Evolutionary conservation across 2,329 filamentous ascomycete species (phyloP), one percentile per base, ranked within the genome.

Genomic region (Arthroderma sp.): DNA sequence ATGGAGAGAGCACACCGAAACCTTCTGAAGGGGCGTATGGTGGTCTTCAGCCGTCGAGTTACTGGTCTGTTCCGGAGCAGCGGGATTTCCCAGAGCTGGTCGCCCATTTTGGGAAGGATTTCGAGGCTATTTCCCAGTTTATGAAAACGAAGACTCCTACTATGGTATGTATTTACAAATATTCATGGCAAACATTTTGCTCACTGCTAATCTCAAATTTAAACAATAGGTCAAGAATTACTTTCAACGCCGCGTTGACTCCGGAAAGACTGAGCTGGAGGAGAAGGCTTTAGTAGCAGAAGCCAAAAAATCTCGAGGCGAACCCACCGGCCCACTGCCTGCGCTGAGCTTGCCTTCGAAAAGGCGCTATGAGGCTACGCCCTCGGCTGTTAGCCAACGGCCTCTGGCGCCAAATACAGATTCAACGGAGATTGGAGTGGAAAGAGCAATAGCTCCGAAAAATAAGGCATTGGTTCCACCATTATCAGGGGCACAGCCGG

Each of bases 61-160:
- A 72, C 53, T 72, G 69, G 69, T 72, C 69, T 47, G 69, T 72
- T 10, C 67, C 67, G 8, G 69, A 72, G 50, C 62, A 67, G 49
- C 59, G 62, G 33, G 67, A 71, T 49, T 71, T 72, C 47, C 63
- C 64, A 2, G 59, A 61, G 9, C 52, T 71, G 36, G 53, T 72
- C 33, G 61, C 58, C 10, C 65, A 71, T 50, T 72, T 67, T 55
- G 69, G 69, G 15, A 63, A 60, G 29, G 65, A 72, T 53, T 72
- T 68, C 49, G 65, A 67, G 46, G 65, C 61, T 9, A 71, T 72
- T 45, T 68, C 69, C 4, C 61, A 64, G 36, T 66, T 64, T 40
- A 71, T 72, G 69, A 71, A 69, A 50, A 69, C 69, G 1, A 72
- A 72, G 52, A 71, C 69, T 7, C 61, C 65, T n/a, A 67, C 67